Percentiles rank a stretch among this genome's conserved stretches.
These are phyloP conservation scores for Aspergillus arachidicola DNA, from an alignment of 2,329 filamentous ascomycete species.

Conservation along the genomic window DNA sequence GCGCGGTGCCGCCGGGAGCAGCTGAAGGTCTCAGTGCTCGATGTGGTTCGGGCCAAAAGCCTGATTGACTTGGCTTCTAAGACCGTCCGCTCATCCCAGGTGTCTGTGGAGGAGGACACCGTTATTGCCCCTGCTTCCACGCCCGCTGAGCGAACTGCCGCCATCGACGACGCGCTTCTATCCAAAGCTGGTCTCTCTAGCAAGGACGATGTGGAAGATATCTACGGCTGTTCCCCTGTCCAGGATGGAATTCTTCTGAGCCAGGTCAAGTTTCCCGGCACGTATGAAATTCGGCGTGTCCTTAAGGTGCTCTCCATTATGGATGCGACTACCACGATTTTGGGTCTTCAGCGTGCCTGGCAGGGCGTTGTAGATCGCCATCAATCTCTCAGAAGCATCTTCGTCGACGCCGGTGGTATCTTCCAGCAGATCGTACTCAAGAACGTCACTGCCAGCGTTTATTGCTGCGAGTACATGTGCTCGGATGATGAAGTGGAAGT, in stretches of 20 bases:
- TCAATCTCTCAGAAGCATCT: background rate
- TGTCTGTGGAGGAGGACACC: background rate
- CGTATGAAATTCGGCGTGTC: background rate
- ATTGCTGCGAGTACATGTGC: background rate
- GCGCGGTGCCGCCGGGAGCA: conserved; percentile 9
- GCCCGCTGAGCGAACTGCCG: background rate
- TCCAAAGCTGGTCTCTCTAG: background rate
- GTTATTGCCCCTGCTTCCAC: background rate
- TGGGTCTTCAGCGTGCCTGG: background rate
- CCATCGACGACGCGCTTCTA: background rate
- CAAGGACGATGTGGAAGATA: background rate
- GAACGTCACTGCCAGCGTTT: background rate
- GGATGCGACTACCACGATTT: background rate
- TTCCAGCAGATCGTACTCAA: background rate
- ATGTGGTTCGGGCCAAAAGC: background rate
- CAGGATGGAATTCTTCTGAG: background rate
- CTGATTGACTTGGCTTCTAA: background rate
- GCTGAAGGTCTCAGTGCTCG: background rate
- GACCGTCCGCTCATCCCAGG: background rate
- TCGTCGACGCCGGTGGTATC: background rate
- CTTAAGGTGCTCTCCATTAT: background rate
- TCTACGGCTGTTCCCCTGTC: background rate
- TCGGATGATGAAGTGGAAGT: background rate
- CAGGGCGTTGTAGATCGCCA: background rate
- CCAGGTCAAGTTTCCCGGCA: background rate